phyloP scores from a whole-genome alignment of 2,329 filamentous ascomycete genomes.

The Trematosphaeria pertusa region DNA sequence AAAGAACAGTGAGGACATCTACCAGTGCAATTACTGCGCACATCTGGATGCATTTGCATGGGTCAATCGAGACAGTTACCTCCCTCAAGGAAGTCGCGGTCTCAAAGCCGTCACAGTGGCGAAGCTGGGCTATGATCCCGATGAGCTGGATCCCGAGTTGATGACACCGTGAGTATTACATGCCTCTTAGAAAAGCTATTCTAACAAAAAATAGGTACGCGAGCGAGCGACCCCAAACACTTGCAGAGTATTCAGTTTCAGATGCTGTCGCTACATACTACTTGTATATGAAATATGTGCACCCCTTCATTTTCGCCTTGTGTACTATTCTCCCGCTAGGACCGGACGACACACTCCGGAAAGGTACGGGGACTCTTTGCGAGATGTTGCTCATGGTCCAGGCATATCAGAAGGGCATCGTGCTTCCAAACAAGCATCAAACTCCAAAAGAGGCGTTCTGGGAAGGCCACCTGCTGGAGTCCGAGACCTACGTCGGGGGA shows the following conservation, averaged over 20 bases:
- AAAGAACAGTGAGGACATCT: constrained; percentile 95
- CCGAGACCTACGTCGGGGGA: constrained; percentile 96
- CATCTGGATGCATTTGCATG: constrained; percentile 99
- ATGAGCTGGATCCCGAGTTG: constrained; percentile 94
- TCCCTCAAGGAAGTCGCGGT: constrained; percentile 95
- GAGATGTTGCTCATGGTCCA: constrained; percentile 99
- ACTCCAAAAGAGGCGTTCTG: constrained; percentile 92
- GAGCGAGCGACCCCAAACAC: constrained; percentile 85
- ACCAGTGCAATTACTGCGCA: constrained; percentile 92
- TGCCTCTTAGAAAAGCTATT: neutral
- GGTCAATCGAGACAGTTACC: constrained; percentile 98
- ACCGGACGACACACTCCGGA: constrained; percentile 89
- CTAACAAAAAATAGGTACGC: constrained; percentile 64
- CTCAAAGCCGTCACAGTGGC: constrained; percentile 97
- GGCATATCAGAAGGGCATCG: constrained; percentile 89
- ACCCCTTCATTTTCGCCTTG: constrained; percentile 98
- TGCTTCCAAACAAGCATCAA: constrained; percentile 95
- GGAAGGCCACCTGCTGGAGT: constrained; percentile 94
- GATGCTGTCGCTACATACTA: constrained; percentile 99
- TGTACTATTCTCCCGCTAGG: constrained; percentile 95
- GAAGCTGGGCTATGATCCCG: constrained; percentile 97
- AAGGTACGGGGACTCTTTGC: constrained; percentile 97
- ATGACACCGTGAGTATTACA: constrained; percentile 73
- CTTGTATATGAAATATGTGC: constrained; percentile 99
- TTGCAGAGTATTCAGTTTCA: constrained; percentile 98